phyloP scores from a whole-genome alignment of 2,329 filamentous ascomycete species.

The Nothopassalora personata region DNA sequence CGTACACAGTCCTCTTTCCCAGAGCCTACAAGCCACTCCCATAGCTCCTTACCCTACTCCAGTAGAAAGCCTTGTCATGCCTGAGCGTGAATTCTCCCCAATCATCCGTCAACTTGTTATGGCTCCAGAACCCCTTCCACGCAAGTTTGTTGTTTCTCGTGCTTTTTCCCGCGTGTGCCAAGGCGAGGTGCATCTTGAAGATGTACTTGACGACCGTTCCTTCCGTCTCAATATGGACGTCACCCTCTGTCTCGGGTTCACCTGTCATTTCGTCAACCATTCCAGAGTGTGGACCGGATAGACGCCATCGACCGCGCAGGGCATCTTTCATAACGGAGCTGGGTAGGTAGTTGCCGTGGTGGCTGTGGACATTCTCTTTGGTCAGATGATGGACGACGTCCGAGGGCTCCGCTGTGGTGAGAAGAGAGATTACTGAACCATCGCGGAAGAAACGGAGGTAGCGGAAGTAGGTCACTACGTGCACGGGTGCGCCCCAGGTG shows the following conservation, averaged over 20 bases:
- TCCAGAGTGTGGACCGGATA: constrained; percentile 47
- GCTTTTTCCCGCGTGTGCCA: constrained; percentile 57
- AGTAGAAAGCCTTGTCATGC: constrained; percentile 58
- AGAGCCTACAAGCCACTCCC: constrained; percentile 12
- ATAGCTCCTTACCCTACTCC: constrained; percentile 56
- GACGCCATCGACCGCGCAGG: constrained; percentile 59
- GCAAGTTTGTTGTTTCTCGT: constrained; percentile 77
- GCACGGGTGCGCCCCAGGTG: constrained; percentile 76
- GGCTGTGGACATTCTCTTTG: constrained; percentile 56
- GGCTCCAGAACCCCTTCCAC: constrained; percentile 89
- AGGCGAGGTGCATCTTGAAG: constrained; percentile 72
- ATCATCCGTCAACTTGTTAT: constrained; percentile 83
- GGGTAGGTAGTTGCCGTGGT: constrained; percentile 38
- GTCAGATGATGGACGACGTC: constrained; percentile 83
- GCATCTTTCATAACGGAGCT: constrained; percentile 63
- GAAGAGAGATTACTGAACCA: constrained; percentile 72
- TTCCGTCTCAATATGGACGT: constrained; percentile 79
- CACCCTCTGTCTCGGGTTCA: constrained; percentile 52
- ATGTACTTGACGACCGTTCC: constrained; percentile 73
- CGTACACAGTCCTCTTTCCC: too few relatives aligned
- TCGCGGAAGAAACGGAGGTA: constrained; percentile 94
- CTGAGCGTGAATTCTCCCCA: constrained; percentile 73
- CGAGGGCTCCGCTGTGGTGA: constrained; percentile 74
- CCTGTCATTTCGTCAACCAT: constrained; percentile 15
- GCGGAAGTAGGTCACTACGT: constrained; percentile 96